These are phyloP conservation scores for Arthrobotrys sphaeroides DNA, from an alignment of 2,329 filamentous ascomycete species.

Conservation along the genomic window DNA sequence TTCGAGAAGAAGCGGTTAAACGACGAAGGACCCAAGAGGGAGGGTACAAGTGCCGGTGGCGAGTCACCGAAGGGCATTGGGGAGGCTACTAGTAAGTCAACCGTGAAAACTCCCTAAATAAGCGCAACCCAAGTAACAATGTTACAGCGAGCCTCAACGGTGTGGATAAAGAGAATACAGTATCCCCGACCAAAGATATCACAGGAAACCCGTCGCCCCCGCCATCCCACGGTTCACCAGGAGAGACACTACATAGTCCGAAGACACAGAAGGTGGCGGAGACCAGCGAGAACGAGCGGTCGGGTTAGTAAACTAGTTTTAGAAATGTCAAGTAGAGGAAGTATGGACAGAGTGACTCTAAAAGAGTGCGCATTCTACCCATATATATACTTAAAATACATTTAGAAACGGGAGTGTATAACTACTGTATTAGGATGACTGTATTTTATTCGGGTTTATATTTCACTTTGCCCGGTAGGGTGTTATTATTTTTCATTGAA, in stretches of 20 bases:
- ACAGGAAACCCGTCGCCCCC: no score
- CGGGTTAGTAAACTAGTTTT: background rate
- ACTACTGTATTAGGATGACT: background rate
- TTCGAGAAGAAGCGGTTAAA: constrained; percentile 29
- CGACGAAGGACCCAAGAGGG: background rate
- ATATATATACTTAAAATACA: no score
- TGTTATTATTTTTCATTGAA: no score
- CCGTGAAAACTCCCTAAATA: no score
- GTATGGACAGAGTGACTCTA: no score
- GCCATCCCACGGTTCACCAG: background rate
- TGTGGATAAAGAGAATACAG: background rate
- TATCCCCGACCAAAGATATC: no score
- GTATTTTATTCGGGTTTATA: background rate
- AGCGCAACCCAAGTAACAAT: background rate
- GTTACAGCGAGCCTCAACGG: background rate
- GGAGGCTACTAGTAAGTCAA: no score
- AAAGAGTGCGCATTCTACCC: no score
- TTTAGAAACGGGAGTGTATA: background rate
- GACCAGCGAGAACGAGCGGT: background rate
- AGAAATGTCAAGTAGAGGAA: background rate
- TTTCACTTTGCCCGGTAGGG: background rate
- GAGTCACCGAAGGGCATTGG: no score
- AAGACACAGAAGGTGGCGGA: background rate
- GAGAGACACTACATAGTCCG: background rate
- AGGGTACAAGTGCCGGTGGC: background rate